Conservation (phyloP, 148 eudicot species). For the Rhododendron simsii region DNA sequence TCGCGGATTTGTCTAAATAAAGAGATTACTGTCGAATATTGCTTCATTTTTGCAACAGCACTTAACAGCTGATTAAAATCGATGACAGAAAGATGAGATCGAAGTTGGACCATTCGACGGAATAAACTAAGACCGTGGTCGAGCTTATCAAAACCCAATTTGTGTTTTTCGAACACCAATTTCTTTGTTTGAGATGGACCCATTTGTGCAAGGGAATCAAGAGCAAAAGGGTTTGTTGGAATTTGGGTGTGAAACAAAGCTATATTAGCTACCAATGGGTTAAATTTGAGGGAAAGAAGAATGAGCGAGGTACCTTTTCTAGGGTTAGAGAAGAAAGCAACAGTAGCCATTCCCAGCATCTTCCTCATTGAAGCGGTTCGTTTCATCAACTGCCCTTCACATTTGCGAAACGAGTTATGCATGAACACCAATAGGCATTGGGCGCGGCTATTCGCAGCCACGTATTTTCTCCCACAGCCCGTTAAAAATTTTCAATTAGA, state of each 20-base stretch:
- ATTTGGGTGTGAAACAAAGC: background rate
- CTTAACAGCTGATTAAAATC: background rate
- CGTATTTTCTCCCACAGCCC: no score
- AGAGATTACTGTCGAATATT: background rate
- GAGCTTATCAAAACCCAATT: background rate
- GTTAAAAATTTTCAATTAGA: no score
- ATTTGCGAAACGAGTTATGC: no score
- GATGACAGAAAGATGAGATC: background rate
- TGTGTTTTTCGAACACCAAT: background rate
- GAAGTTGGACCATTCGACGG: background rate
- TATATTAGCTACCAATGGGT: background rate
- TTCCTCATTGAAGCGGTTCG: no score
- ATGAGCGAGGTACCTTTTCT: background rate
- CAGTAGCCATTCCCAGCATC: no score
- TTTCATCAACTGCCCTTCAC: no score
- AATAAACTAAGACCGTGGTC: constrained; percentile 8
- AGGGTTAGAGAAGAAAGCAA: no score
- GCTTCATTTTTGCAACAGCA: background rate
- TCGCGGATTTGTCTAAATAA: background rate
- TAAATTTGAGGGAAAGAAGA: background rate
- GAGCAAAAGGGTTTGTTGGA: background rate
- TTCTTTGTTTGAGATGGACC: background rate
- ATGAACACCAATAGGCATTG: no score
- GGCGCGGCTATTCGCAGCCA: no score
- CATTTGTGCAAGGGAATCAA: background rate